Evolutionary conservation across 2,329 filamentous ascomycete species (phyloP), one percentile per base, ranked within the genome.

Genomic region (Colletotrichum trifolii): DNA sequence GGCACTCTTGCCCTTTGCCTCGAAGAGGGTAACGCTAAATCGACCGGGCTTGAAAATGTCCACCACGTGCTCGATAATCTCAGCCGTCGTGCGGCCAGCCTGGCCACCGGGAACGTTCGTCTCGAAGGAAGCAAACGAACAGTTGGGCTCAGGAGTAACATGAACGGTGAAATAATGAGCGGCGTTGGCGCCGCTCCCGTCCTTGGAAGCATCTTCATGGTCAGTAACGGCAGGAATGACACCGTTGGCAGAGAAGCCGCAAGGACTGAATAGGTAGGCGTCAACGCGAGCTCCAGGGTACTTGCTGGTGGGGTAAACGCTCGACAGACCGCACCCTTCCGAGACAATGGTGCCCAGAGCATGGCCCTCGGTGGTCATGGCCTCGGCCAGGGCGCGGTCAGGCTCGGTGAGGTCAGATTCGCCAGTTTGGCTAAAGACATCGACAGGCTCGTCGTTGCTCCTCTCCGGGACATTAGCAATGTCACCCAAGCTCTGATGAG

Each of bases 111-210:
- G 96, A 4, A 99, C 95, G 72, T 98, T 99, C 70, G 96, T 98
- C 83, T 99, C 96, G 75, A 99, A 99, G 2, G 94, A 97, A 40
- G 96, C 96, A 77, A 97, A 99, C 6, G 94, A 97, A 83, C 95
- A 99, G 73, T 97, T 89, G 12, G 95, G 93, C 83, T 99, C 96
- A 0, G 96, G 96, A 0, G 96, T 99, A 70, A 99, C 96, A 75
- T 99, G 96, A 33, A 99, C 96, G 1, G 95, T 99, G 80, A 97
- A 99, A 82, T 99, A 99, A 80, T 98, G 94, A 45, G 88, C 91
- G 4, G 86, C 81, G 56, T 83, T 83, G 66, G 79, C 77, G 75
- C 81, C 54, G 71, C 74, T 69, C 75, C 67, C 69, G 4, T 68
- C 46, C 33, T 67, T 60, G 13, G 50, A 69, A 55, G 71, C 71